A percentile compares a stretch with the other conserved stretches of the same genome.
Evolutionary conservation across 495 filamentous ascomycete genomes (phyloP).

Genomic region (Penicillium bialowiezense): DNA sequence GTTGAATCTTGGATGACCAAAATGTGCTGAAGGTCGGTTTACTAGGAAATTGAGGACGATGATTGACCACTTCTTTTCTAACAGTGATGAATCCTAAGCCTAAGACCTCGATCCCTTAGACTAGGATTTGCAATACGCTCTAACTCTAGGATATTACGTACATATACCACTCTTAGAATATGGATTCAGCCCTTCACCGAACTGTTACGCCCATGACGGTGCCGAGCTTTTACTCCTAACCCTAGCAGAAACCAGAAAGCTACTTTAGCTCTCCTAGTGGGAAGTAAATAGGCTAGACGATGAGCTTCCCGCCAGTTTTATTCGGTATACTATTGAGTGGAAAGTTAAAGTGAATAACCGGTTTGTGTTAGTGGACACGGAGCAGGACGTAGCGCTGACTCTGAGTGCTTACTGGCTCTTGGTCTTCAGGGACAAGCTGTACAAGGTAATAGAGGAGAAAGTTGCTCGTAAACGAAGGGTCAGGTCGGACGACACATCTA

Average conservation of each 20-base stretch:
- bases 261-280: no score
- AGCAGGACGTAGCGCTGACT: no score
- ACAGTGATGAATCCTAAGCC: constrained; percentile 4
- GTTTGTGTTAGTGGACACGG: neutral
- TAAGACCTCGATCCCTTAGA: neutral
- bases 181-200: constrained; percentile 1
- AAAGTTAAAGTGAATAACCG: constrained; percentile 7
- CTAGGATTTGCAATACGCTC: constrained; percentile 8
- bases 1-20: neutral
- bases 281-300: neutral
- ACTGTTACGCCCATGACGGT: neutral
- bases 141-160: neutral
- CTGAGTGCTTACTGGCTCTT: no score
- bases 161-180: neutral
- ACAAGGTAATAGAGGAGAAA: no score
- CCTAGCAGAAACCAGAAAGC: no score
- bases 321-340: constrained; percentile 8
- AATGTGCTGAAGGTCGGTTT: constrained; percentile 1
- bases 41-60: constrained; percentile 4
- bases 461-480: no score
- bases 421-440: no score
- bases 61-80: neutral
- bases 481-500: constrained; percentile 1
- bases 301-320: neutral
- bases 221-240: no score